These are phyloP conservation scores for Erysimum cheiri DNA, from an alignment of 441 rosid genomes.

Conservation along the genomic window DNA sequence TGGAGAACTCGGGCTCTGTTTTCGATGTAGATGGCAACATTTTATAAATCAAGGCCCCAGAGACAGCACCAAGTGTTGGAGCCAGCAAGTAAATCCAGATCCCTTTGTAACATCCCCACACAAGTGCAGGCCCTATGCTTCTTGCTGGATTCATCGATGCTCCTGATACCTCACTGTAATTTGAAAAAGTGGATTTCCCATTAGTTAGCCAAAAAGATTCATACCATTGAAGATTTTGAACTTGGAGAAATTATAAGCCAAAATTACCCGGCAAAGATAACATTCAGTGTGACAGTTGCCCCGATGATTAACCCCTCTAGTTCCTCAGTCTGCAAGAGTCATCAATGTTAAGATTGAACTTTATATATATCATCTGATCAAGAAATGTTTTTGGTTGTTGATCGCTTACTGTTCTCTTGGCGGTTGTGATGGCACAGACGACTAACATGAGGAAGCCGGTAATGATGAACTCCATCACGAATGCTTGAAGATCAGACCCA, in stretches of 20 bases:
- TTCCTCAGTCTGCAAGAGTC: conserved; percentile 31
- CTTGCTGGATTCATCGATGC: conserved; percentile 64
- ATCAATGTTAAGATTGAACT: conserved; percentile 18
- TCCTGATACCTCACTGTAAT: conserved; percentile 52
- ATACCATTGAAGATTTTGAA: background rate
- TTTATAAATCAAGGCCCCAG: conserved; percentile 40
- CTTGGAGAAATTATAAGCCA: background rate
- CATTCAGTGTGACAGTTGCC: conserved; percentile 41
- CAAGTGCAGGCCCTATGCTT: conserved; percentile 49
- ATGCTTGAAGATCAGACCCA: conserved; percentile 40
- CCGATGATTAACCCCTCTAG: conserved; percentile 41
- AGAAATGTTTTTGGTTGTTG: conserved; percentile 3
- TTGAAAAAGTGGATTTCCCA: background rate
- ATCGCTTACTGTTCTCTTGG: conserved; percentile 39
- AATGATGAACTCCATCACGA: conserved; percentile 43
- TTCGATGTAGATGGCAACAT: conserved; percentile 48
- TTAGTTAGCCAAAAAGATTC: conserved; percentile 24
- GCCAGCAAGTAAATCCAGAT: conserved; percentile 43
- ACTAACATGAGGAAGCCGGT: conserved; percentile 43
- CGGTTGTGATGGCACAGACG: conserved; percentile 35
- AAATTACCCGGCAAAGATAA: conserved; percentile 44
- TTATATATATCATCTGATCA: conserved; percentile 10
- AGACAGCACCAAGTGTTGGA: conserved; percentile 45
- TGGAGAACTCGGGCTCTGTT: conserved; percentile 70
- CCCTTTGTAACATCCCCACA: conserved; percentile 45